Base-by-base conservation (phyloP, 176 grass and related monocot genomes). In the Carex scoparia region DNA sequence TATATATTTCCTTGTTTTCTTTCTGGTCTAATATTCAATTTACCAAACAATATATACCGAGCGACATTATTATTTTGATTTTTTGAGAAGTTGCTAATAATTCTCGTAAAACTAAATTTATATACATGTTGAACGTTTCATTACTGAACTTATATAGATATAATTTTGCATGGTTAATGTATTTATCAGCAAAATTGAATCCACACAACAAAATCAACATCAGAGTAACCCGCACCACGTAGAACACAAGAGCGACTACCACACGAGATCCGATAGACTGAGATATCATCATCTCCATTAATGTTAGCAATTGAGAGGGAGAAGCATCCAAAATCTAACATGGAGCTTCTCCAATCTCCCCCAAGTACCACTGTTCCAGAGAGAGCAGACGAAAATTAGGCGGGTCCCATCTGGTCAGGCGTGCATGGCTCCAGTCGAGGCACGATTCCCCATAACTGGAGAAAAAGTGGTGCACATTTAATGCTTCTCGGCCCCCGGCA, bases 391-490 rank as follows among this genome's bases (percentile, higher is more conserved):
- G 59, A 83, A 53, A 32, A 54, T 51, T 18, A 69, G 27, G 14
- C 14, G 81, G 81, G 81, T 48, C 81, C 81, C 65, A 67, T 4
- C 4, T 31, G n/a, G 81, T 66, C 13, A 68, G 81, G 81, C 81
- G 63, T 83, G 81, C 62, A 83, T 68, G 63, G 81, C 6, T 83
- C 81, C 81, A 83, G 61, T 83, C 63, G 1, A 11, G 68, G 79
- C 89, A 13, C 81, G 65, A 85, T 15, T 78, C 85, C 89, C 89
- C 77, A 86, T 80, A 89, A 89, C 87, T 89, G 54, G 30, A 63
- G 76, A 81, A 76, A 53, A 38, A 42, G 27, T 31, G 14, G 59
- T 68, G 69, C 62, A 28, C 63, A 87, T 82, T 82, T 74, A 87
- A 87, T 73, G 42, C 38, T 28, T 30, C 83, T 56, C 72, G 70